Percentiles rank a stretch among this genome's conserved stretches.
Conservation (phyloP, 176 grass and related monocot genomes). For the Microstegium vimineum region DNA sequence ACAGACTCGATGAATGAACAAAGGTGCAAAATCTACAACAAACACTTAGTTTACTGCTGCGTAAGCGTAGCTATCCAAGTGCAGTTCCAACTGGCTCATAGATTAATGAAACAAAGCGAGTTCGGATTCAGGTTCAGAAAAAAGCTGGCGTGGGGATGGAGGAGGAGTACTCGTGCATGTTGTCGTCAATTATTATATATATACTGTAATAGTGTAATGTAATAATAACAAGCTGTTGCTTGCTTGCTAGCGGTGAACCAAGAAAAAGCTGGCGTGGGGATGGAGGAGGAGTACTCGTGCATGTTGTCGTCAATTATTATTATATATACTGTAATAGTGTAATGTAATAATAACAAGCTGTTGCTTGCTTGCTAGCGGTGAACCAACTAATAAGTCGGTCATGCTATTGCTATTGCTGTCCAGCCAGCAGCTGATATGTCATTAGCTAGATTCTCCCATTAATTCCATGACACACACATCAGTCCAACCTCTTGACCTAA, state of each 20-base stretch:
- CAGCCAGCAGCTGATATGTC: conserved; percentile 15
- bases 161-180: background rate
- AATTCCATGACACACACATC: background rate
- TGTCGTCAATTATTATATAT: background rate
- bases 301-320: background rate
- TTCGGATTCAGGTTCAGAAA: background rate
- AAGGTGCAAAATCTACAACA: background rate
- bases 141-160: background rate
- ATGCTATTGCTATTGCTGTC: conserved; percentile 32
- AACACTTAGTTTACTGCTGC: conserved; percentile 11
- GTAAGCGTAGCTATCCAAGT: conserved; percentile 7
- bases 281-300: background rate
- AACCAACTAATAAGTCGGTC: conserved; percentile 24
- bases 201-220: too few relatives aligned
- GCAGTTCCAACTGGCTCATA: background rate
- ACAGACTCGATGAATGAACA: conserved; percentile 6
- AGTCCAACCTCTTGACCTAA: conserved; percentile 39
- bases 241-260: background rate
- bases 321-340: too few relatives aligned
- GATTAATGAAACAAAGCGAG: background rate
- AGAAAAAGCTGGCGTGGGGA: background rate
- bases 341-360: too few relatives aligned
- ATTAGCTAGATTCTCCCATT: conserved; percentile 17
- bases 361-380: background rate
- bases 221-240: too few relatives aligned